These are phyloP conservation scores for Vitellaria paradoxa DNA, from an alignment of 179 eudicot genomes.

Conservation along the genomic window DNA sequence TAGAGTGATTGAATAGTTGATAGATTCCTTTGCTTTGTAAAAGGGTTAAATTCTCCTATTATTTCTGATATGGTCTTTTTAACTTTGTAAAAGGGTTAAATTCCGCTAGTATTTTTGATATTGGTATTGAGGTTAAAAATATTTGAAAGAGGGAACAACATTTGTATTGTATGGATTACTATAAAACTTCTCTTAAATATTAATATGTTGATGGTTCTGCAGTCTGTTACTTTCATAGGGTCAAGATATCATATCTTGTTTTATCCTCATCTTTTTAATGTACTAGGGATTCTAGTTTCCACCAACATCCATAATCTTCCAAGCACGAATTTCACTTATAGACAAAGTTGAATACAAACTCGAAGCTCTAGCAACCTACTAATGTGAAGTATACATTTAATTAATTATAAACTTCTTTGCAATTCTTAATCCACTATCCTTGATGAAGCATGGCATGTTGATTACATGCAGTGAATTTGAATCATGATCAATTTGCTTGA, in stretches of 20 bases:
- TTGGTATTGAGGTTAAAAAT: background rate
- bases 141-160: background rate
- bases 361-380: background rate
- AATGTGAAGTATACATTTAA: background rate
- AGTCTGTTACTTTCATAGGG: background rate
- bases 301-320: background rate
- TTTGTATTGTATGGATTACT: background rate
- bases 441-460: slow-evolving; percentile 3
- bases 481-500: background rate
- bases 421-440: background rate
- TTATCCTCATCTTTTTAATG: background rate
- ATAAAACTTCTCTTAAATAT: background rate
- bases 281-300: background rate
- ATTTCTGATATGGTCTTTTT: too few species aligned
- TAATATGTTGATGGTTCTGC: background rate
- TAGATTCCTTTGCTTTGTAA: too few species aligned
- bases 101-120: too few species aligned
- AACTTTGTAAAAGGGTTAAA: too few species aligned
- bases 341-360: background rate
- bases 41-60: too few species aligned
- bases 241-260: background rate
- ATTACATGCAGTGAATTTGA: background rate
- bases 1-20: too few species aligned
- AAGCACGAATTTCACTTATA: background rate
- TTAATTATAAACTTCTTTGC: background rate